Conservation (phyloP, 2,329 filamentous ascomycete species). For the Zasmidium citrigriseum region DNA sequence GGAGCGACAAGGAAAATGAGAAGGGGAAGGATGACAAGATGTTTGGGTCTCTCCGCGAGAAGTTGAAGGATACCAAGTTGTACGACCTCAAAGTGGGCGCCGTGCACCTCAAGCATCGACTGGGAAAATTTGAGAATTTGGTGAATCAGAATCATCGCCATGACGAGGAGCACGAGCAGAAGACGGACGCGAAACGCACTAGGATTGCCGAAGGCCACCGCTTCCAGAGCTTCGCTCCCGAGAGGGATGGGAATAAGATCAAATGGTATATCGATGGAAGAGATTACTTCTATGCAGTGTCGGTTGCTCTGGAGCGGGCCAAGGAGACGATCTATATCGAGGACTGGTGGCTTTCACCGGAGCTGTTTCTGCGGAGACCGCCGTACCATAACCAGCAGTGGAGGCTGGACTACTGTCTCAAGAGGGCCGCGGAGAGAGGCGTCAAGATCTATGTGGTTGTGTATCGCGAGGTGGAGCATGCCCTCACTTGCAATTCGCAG, state of each 20-base stretch:
- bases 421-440: conserved; percentile 84
- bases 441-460: conserved; percentile 94
- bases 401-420: conserved; percentile 82
- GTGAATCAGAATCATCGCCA: conserved; percentile 89
- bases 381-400: conserved; percentile 81
- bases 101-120: conserved; percentile 60
- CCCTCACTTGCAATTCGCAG: conserved; percentile 83
- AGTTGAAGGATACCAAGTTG: conserved; percentile 25
- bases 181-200: conserved; percentile 77
- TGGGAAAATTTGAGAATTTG: conserved; percentile 66
- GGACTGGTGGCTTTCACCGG: conserved; percentile 96
- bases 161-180: conserved; percentile 87
- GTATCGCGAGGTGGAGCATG: conserved; percentile 72
- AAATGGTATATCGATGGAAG: conserved; percentile 98
- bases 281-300: conserved; percentile 94
- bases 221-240: conserved; percentile 88
- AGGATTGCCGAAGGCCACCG: conserved; percentile 72
- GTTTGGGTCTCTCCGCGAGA: conserved; percentile 16
- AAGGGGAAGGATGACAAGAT: conserved; percentile 14
- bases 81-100: conserved; percentile 42
- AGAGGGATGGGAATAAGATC: conserved; percentile 74
- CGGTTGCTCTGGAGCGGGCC: conserved; percentile 82
- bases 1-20: conserved; percentile 19
- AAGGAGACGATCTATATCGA: conserved; percentile 93
- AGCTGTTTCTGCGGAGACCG: conserved; percentile 81